Evolutionary conservation across 129 eudicot genomes (phyloP), one percentile per base, ranked within the genome.

Genomic region (Escallonia rubra): DNA sequence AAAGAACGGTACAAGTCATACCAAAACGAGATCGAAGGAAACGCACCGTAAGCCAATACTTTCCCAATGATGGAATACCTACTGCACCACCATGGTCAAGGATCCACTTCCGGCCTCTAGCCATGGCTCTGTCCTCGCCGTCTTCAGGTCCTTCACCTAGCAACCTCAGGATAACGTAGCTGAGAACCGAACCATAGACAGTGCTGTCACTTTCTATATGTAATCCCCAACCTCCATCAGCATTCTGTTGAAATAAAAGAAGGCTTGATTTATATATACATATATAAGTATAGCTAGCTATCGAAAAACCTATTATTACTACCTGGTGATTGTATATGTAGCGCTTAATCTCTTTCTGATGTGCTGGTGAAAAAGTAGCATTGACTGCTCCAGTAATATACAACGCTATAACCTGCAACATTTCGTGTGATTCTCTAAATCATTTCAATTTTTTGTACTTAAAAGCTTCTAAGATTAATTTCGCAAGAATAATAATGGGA

Each of bases 301-400:
- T 0, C 34, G 34, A 23, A 23, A 23, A 23, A 23, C 34, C 34
- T 23, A 23, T 23, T 23, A 23, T 23, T 23, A 56, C 16, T 40
- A 42, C 60, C 65, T 41, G 65, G 48, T 34, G 43, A 4, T 49
- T 8, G 7, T 57, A 47, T 41, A 7, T 46, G 4, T 55, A 41
- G 13, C 95, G 84, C 51, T 42, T 83, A 44, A 81, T 87, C 71
- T 87, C 90, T 72, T 60, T 79, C n/a, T 77, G 85, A 75, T 84
- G 87, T 52, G 81, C 82, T 14, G 61, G 69, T 6, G 87, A 63
- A 10, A 87, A 61, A 67, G 79, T 58, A 2, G 57, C 68, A 45
- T 73, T 57, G 11, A 74, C 42, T 4, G 76, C 68, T 41, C 85
- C 85, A 12, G 85, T 87, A 39, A 56, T 46, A 43, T 44, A 64